phyloP scores from a whole-genome alignment of 1,284 basidiomycete species.

The Fistulina hepatica region DNA sequence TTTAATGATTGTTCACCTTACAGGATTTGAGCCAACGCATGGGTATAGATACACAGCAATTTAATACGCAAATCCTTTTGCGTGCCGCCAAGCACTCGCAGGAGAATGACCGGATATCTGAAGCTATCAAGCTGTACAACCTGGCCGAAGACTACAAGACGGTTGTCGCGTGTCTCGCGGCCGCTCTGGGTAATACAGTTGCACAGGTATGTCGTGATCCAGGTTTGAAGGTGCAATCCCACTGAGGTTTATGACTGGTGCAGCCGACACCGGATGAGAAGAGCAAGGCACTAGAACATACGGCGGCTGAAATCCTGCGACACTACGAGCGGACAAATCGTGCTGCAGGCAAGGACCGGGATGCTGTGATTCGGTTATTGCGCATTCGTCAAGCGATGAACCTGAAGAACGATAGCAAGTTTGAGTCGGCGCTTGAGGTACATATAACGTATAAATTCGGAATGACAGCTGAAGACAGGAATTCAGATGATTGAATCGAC shows the following conservation, averaged over 20 bases:
- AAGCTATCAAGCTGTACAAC: conserved; percentile 94
- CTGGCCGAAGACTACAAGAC: conserved; percentile 86
- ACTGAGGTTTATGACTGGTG: too few species aligned
- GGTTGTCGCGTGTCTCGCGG: conserved; percentile 82
- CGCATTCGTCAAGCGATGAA: conserved; percentile 77
- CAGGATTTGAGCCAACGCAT: too few species aligned
- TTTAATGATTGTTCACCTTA: too few species aligned
- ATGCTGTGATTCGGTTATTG: conserved; percentile 70
- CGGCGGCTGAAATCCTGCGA: conserved; percentile 75
- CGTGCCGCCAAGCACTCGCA: conserved; percentile 70
- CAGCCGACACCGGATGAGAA: conserved; percentile 62
- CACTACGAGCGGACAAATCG: conserved; percentile 80
- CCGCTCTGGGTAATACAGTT: conserved; percentile 81
- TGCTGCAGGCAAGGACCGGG: conserved; percentile 65
- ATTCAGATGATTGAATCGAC: conserved; percentile 76
- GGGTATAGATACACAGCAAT: too few species aligned
- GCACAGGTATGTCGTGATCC: too few species aligned
- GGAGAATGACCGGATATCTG: conserved; percentile 71
- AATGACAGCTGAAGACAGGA: conserved; percentile 1
- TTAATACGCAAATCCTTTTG: conserved; percentile 76
- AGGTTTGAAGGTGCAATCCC: too few species aligned
- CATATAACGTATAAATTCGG: conserved; percentile 18
- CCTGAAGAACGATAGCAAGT: conserved; percentile 61
- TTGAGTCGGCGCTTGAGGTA: conserved; percentile 77
- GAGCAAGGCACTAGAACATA: conserved; percentile 59